Evolutionary conservation across 768 basidiomycete species (phyloP).

Genomic region (Suillus tomentosus): DNA sequence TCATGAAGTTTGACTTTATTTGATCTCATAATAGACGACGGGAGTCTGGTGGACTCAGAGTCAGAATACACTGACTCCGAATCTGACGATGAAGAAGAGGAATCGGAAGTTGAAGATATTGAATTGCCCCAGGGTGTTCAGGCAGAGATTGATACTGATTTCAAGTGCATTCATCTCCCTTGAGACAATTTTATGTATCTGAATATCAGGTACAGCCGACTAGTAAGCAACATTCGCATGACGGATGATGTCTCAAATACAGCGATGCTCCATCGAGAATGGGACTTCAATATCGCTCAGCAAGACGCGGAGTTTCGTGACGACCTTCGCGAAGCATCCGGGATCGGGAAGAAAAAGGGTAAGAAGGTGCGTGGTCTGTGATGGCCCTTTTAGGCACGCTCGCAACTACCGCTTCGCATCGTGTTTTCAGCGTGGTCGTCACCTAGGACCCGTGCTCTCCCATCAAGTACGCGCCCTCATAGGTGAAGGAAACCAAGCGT

Average conservation of each 20-base stretch:
- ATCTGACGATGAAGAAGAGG: slow-evolving; percentile 10
- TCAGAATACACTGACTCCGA: slow-evolving; percentile 11
- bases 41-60: slow-evolving; percentile 47
- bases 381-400: not conserved
- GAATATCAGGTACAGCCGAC: slow-evolving; percentile 46
- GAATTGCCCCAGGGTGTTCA: slow-evolving; percentile 37
- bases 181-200: slow-evolving; percentile 5
- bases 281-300: slow-evolving; percentile 75
- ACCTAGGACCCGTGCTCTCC: slow-evolving; percentile 61
- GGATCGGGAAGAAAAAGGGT: slow-evolving; percentile 56
- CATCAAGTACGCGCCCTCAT: slow-evolving; percentile 74
- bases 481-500: slow-evolving; percentile 86
- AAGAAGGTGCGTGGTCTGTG: slow-evolving; percentile 42
- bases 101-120: slow-evolving; percentile 28
- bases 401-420: slow-evolving; percentile 1
- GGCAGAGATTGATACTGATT: slow-evolving; percentile 55
- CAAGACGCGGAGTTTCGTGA: slow-evolving; percentile 70
- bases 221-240: slow-evolving; percentile 65
- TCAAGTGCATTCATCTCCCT: slow-evolving; percentile 43
- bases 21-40: slow-evolving; percentile 34
- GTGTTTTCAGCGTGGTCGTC: slow-evolving; percentile 38
- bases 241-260: slow-evolving; percentile 46
- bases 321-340: slow-evolving; percentile 72
- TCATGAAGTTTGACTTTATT: slow-evolving; percentile 36
- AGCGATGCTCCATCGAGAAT: slow-evolving; percentile 60